phyloP scores from a whole-genome alignment of 345 rosid genomes.

The Garcia nutans region DNA sequence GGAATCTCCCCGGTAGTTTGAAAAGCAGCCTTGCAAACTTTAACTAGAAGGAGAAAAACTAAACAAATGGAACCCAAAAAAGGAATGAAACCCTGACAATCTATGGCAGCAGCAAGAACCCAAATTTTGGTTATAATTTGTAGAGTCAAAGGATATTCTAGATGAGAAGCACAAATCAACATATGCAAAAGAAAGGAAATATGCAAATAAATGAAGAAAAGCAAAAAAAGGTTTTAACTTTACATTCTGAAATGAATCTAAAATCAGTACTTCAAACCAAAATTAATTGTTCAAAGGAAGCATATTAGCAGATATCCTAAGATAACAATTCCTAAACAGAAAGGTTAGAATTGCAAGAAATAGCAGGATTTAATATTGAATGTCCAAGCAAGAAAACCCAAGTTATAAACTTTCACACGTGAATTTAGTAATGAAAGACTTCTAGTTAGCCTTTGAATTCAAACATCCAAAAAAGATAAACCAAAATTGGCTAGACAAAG shows the following conservation, averaged over 20 bases:
- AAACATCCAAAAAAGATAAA: too few species aligned
- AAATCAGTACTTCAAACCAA: background rate
- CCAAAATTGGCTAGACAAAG: too few species aligned
- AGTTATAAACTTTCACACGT: too few species aligned
- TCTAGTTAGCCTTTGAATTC: too few species aligned
- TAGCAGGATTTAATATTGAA: too few species aligned
- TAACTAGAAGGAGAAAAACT: constrained; percentile 22
- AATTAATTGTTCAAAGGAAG: background rate
- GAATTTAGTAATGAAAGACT: too few species aligned
- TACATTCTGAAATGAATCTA: background rate
- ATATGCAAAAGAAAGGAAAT: background rate
- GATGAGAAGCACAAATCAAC: background rate
- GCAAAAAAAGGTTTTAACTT: background rate
- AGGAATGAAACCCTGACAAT: constrained; percentile 17
- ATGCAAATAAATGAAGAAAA: background rate
- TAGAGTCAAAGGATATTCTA: background rate
- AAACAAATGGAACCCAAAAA: constrained; percentile 30
- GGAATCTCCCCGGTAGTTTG: constrained; percentile 33
- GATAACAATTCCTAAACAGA: too few species aligned
- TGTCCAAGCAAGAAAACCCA: too few species aligned
- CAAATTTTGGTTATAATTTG: background rate
- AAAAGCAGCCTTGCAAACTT: constrained; percentile 36
- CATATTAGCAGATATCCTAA: constrained; percentile 13
- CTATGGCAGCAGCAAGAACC: constrained; percentile 38
- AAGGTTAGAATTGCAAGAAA: too few species aligned